Evolutionary conservation across 202 grass and related monocot species (phyloP).

Genomic region (Brachypodium distachyon): DNA sequence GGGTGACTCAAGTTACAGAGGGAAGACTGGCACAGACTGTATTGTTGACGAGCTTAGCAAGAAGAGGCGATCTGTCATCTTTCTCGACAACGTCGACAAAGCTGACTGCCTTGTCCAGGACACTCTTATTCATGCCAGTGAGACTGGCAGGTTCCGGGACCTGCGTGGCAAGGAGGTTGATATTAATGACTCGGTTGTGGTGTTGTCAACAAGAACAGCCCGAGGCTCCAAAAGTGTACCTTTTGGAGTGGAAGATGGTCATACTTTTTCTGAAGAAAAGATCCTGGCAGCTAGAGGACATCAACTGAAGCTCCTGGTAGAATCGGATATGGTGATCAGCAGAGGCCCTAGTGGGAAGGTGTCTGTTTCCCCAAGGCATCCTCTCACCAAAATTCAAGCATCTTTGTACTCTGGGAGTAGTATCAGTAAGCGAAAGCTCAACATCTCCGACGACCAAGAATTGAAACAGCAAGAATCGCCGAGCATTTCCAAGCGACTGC

Average conservation of each 20-base stretch:
- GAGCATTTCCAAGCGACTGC: neutral
- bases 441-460: neutral
- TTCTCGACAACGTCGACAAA: neutral
- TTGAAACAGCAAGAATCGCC: neutral
- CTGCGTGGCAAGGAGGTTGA: constrained; percentile 9
- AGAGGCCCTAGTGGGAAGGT: neutral
- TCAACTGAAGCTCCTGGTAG: neutral
- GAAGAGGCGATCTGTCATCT: neutral
- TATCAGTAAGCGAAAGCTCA: neutral
- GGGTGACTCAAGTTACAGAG: constrained; percentile 6
- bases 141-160: neutral
- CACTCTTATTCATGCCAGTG: neutral
- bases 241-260: neutral
- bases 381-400: neutral
- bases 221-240: neutral
- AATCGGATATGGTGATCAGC: neutral
- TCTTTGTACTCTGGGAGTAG: neutral
- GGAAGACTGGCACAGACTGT: neutral
- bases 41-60: constrained; percentile 1
- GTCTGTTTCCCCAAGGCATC: neutral
- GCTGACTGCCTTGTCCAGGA: constrained; percentile 11
- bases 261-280: neutral
- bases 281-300: constrained; percentile 6
- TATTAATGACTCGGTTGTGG: neutral
- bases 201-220: neutral